Base-by-base conservation (phyloP, 2,329 filamentous ascomycete genomes). In the Sarocladiaceae sp. region DNA sequence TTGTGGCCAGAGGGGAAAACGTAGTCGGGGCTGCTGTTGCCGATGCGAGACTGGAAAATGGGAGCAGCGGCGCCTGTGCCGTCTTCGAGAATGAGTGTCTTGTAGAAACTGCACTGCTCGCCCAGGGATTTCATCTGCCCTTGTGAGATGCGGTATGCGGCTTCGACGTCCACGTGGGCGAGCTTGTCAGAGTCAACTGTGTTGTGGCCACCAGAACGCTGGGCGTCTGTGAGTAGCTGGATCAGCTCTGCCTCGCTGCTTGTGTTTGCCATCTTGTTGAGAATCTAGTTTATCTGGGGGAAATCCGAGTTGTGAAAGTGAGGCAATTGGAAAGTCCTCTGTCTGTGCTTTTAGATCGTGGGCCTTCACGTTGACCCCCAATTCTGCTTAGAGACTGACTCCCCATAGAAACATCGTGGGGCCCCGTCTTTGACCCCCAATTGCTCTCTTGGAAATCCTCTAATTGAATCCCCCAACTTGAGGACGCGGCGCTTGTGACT, bases 21-120 rank as follows among this genome's bases (percentile, higher is more conserved):
- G 37, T 41, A 41, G 23, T 41, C 37, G 6, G 37, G 37, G 23
- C 37, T n/a, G n/a, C n/a, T 41, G 37, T 41, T 15, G 7, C 37
- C 37, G 20, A 41, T 41, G 4, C 37, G 37, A 18, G 37, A 41
- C 13, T 15, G 6, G 37, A 27, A 41, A 16, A 41, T 41, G 10
- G 37, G 37, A 11, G 6, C 37, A 18, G 37, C 37, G 13, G 19
- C 37, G 11, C 37, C 37, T 4, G 19, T 12, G 4, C 37, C 37
- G 37, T 41, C 37, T 18, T 13, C 11, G 7, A 27, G 21, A 15
- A 41, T 41, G 4, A 29, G 4, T 3, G 23, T 41, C 24, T 41
- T 41, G 37, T 41, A 41, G 23, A 41, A 18, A 3, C 37, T 24
- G 7, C 18, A n/a, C 7, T 5, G 18, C 37, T 41, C 37, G 23